Evolutionary conservation across 1,284 basidiomycete genomes (phyloP), one percentile per base, ranked within the genome.

Genomic region (Pyrrhoderma lamaoense): DNA sequence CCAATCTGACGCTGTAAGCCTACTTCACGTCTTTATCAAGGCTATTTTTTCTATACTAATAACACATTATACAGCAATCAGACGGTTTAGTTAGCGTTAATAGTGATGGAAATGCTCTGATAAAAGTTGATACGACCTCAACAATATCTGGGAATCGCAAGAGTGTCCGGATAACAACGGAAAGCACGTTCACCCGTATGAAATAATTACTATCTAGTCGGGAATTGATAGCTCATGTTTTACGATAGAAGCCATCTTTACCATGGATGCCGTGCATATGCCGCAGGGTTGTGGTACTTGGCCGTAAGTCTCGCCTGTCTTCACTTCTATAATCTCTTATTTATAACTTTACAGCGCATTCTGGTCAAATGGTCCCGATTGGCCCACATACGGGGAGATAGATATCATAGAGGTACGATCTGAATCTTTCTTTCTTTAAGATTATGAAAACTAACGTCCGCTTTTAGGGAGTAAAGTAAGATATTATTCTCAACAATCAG

Each of bases 221-320:
- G 44, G 14, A 14, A 16, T 16, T 31, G 27, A 31, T 23, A 43
- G 8, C 36, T 42, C 19, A 35, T 13, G 23, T 8, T 18, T 8
- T 8, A 27, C 75, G 25, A 61, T 56, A 42, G 76, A 79, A 42
- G 88, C 81, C 14, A 71, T 93, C 38, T 72, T 92, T 55, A 73
- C 93, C 52, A 75, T 93, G 72, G 89, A 93, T 64, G 77, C 89
- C 13, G 73, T 82, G n/a, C 91, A 94, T 66, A 92, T 93, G 85
- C 91, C 91, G 1, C 84, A 82, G 1, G 92, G 92, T 5, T 94
- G 91, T 65, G 91, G 84, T 37, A 85, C 82, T 8, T 93, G 91
- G 85, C 86, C 85, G 21, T 59, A 56, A 65, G 71, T 72, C n/a
- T 43, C 19, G 49, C 42, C 31, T 18, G 37, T 34, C 18, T 44